phyloP scores from a whole-genome alignment of 495 filamentous ascomycete species.

The Venustampulla echinocandica region DNA sequence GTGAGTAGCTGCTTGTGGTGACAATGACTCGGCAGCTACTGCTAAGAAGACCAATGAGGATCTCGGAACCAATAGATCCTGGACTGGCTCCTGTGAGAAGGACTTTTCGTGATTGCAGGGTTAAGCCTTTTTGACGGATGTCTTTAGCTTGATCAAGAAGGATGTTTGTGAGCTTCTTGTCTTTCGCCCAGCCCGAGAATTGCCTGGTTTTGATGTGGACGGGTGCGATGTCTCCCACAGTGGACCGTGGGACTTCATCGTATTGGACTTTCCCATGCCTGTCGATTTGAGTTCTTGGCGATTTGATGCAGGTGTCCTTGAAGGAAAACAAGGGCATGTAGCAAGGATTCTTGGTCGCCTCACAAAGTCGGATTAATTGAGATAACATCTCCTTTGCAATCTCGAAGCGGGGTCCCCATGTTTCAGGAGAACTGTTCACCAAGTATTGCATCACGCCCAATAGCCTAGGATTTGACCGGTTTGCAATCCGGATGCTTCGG shows the following conservation, averaged over 20 bases:
- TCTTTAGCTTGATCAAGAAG: constrained; percentile 83
- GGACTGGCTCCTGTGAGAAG: constrained; percentile 96
- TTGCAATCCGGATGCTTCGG: constrained; percentile 95
- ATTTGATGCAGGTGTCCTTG: constrained; percentile 74
- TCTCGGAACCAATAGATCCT: constrained; percentile 92
- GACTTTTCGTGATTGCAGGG: constrained; percentile 86
- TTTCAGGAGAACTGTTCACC: constrained; percentile 87
- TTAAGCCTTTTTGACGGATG: constrained; percentile 71
- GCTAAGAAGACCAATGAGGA: constrained; percentile 87
- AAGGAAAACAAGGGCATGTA: constrained; percentile 88
- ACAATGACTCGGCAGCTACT: constrained; percentile 92
- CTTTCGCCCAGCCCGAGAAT: neutral
- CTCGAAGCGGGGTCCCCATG: constrained; percentile 86
- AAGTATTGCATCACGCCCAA: constrained; percentile 97
- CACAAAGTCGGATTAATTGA: constrained; percentile 84
- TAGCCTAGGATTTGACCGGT: constrained; percentile 90
- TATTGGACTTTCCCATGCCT: constrained; percentile 78
- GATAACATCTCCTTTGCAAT: constrained; percentile 82
- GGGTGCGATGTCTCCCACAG: neutral
- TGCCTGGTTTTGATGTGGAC: neutral
- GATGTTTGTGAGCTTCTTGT: constrained; percentile 54
- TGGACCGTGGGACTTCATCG: constrained; percentile 67
- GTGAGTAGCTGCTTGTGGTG: constrained; percentile 89
- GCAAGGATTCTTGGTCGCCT: constrained; percentile 85
- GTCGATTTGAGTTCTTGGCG: constrained; percentile 78